Evolutionary conservation across 139 green algal species (phyloP).

Genomic region (Chlorella vulgaris): DNA sequence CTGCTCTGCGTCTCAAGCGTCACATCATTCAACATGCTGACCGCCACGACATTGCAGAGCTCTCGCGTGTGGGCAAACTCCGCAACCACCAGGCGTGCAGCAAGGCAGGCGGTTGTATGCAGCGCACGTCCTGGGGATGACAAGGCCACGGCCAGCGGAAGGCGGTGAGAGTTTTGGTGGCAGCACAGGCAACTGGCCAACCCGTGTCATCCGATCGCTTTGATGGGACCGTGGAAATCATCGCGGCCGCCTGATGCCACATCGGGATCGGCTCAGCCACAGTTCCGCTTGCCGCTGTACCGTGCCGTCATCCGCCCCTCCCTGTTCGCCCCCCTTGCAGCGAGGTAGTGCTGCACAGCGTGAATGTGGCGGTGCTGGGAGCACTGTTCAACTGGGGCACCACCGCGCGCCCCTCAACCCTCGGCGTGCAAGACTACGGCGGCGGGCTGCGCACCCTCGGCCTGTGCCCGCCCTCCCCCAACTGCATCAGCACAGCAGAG

Average conservation of each 20-base stretch:
- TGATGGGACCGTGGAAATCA: no score
- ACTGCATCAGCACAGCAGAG: constrained; percentile 93
- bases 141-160: not conserved
- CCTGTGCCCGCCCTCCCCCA: constrained; percentile 87
- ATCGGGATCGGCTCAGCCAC: no score
- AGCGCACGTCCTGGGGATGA: not conserved
- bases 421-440: constrained; percentile 78
- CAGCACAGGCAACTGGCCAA: no score
- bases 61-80: not conserved
- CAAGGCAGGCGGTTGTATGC: not conserved
- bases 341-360: constrained; percentile 69
- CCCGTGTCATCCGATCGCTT: no score
- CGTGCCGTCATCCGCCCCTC: no score
- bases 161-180: not conserved
- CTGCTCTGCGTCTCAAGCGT: no score
- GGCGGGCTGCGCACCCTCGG: constrained; percentile 68
- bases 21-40: not conserved
- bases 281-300: not conserved
- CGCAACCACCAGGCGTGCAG: not conserved
- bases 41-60: not conserved
- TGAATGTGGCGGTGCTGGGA: constrained; percentile 73
- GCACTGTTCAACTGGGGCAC: constrained; percentile 72
- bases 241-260: no score
- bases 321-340: constrained; percentile 51
- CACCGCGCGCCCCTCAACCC: constrained; percentile 54